Conservation (phyloP, 768 basidiomycete species). For the Cystobasidium ongulense region DNA sequence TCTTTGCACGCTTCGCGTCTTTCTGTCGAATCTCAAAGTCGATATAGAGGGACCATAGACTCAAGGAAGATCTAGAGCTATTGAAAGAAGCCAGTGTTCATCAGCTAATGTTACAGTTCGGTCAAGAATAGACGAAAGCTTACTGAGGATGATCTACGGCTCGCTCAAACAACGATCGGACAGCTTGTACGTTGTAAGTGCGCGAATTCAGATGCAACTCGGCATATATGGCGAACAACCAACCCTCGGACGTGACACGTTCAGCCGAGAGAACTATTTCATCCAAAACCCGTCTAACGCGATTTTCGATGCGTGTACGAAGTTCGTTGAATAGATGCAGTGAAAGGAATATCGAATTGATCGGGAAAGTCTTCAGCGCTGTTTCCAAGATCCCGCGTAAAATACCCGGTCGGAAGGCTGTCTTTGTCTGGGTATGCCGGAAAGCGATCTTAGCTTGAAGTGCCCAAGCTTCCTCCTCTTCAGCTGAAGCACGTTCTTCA, state of each 20-base stretch:
- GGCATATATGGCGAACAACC: constrained; percentile 42
- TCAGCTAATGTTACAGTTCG: neutral
- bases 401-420: constrained; percentile 40
- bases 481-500: constrained; percentile 30
- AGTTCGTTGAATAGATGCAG: constrained; percentile 44
- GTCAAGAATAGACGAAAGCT: neutral
- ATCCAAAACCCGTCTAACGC: constrained; percentile 44
- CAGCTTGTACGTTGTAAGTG: constrained; percentile 43
- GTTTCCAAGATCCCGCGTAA: constrained; percentile 44
- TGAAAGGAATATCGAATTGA: constrained; percentile 46
- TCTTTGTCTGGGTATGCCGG: constrained; percentile 37
- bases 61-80: constrained; percentile 42
- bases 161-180: constrained; percentile 44
- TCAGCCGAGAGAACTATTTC: constrained; percentile 30
- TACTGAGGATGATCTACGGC: constrained; percentile 40
- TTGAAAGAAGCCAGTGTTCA: constrained; percentile 30
- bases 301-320: constrained; percentile 44
- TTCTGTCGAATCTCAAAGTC: constrained; percentile 46
- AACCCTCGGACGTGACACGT: constrained; percentile 36
- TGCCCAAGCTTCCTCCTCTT: constrained; percentile 44
- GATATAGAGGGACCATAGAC: constrained; percentile 47
- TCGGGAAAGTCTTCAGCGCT: constrained; percentile 44
- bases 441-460: constrained; percentile 42
- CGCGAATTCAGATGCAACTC: constrained; percentile 40
- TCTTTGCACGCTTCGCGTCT: constrained; percentile 42